These are phyloP conservation scores for Pseudopyricularia javanii DNA, from an alignment of 2,329 filamentous ascomycete genomes.

Conservation along the genomic window DNA sequence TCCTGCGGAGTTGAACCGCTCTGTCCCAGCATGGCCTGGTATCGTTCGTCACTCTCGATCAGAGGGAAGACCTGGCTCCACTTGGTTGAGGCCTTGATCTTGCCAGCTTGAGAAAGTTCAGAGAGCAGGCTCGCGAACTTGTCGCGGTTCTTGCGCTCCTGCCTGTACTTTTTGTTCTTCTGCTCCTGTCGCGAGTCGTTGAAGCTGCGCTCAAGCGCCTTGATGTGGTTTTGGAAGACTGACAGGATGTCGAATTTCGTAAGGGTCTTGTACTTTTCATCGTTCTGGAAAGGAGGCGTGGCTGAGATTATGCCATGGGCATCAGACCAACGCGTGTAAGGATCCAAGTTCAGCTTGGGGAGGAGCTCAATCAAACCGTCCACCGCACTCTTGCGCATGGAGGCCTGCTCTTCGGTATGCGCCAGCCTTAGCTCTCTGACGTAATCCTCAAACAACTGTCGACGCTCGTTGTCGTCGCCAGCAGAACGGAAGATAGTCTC, in stretches of 20 bases:
- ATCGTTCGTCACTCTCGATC: conserved; percentile 71
- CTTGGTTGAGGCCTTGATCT: conserved; percentile 81
- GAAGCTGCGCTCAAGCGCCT: conserved; percentile 76
- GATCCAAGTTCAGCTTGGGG: conserved; percentile 70
- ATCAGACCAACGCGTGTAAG: conserved; percentile 90
- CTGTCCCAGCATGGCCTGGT: conserved; percentile 72
- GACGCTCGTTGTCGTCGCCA: conserved; percentile 74
- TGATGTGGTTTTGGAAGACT: conserved; percentile 92
- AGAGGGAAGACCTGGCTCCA: conserved; percentile 72
- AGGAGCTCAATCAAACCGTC: conserved; percentile 71
- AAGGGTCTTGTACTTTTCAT: conserved; percentile 76
- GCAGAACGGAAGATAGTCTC: conserved; percentile 94
- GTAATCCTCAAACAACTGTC: conserved; percentile 89
- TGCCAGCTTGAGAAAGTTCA: conserved; percentile 62
- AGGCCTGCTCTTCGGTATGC: conserved; percentile 63
- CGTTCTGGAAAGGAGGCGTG: conserved; percentile 64
- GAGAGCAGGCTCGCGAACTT: conserved; percentile 62
- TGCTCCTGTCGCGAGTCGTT: conserved; percentile 85
- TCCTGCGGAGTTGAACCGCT: conserved; percentile 76
- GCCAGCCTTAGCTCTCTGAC: conserved; percentile 70
- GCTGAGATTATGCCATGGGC: conserved; percentile 72
- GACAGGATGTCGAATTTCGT: conserved; percentile 83
- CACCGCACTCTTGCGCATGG: conserved; percentile 66
- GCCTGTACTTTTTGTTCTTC: conserved; percentile 67
- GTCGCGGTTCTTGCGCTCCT: conserved; percentile 80